These are phyloP conservation scores for Geosmithia flava DNA, from an alignment of 2,329 filamentous ascomycete species.

Conservation along the genomic window DNA sequence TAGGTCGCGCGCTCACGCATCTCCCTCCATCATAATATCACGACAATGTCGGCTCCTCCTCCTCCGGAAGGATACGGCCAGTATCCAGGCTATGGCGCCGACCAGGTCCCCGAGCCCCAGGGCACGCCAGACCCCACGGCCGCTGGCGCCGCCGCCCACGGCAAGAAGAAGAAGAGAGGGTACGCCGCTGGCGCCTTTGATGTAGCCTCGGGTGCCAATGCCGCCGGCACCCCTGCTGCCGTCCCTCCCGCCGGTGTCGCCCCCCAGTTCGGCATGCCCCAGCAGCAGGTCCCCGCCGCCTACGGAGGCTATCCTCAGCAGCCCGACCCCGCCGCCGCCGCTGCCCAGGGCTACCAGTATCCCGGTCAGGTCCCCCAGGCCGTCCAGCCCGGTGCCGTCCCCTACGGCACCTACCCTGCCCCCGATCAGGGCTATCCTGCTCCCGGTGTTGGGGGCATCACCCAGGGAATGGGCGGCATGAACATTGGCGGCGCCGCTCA, in stretches of 20 bases:
- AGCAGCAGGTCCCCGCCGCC: slow-evolving; percentile 25
- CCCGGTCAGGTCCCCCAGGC: slow-evolving; percentile 13
- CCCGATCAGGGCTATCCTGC: slow-evolving; percentile 53
- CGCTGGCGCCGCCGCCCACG: slow-evolving; percentile 26
- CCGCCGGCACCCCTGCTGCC: slow-evolving; percentile 26
- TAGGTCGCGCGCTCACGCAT: neutral
- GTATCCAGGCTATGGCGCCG: slow-evolving; percentile 23
- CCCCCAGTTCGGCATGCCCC: slow-evolving; percentile 33
- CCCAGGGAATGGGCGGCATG: slow-evolving; percentile 78
- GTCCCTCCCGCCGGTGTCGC: slow-evolving; percentile 27
- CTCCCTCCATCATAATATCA: slow-evolving; percentile 2
- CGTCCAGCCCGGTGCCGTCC: slow-evolving; percentile 19
- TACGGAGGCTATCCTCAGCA: slow-evolving; percentile 49
- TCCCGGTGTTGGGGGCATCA: slow-evolving; percentile 57
- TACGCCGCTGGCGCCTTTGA: slow-evolving; percentile 95
- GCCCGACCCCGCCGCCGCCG: slow-evolving; percentile 22
- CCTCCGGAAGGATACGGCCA: slow-evolving; percentile 38
- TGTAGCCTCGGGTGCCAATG: slow-evolving; percentile 80
- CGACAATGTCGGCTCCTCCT: slow-evolving; percentile 44
- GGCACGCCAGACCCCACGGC: slow-evolving; percentile 9
- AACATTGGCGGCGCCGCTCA: slow-evolving; percentile 49
- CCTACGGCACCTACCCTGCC: slow-evolving; percentile 51
- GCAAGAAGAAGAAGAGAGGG: slow-evolving; percentile 80
- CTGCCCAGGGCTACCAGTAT: slow-evolving; percentile 26
- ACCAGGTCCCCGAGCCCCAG: slow-evolving; percentile 16